Evolutionary conservation across 208 protist genomes (phyloP), one percentile per base, ranked within the genome.

Genomic region (Leishmania major): DNA sequence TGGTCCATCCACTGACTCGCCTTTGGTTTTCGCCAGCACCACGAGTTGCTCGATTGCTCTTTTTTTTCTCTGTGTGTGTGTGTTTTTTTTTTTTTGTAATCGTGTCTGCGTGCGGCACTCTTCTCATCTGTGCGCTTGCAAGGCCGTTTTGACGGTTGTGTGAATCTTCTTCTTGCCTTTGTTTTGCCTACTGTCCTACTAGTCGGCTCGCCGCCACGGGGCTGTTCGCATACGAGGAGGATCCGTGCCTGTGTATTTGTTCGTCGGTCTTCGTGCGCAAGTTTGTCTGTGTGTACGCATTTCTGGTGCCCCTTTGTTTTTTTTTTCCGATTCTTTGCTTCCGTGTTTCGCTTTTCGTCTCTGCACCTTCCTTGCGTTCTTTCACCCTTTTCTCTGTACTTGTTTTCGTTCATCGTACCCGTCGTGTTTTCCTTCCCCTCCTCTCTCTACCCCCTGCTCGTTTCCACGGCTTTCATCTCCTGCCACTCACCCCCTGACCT

Each of bases 281-380:
- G 35, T 37, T 28, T 69, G 64, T 69, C 31, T 69, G 64, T 69
- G 7, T 69, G 59, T 64, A 13, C 28, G 59, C 59, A 1, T 64
- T 64, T 64, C 8, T 31, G 13, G 62, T 31, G 28, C 31, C 49
- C 37, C 19, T 71, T 59, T n/a, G n/a, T n/a, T 76, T 80, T 74
- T 83, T 47, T 86, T 74, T 17, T 76, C 51, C 82, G n/a, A 62
- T 79, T 51, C 55, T 57, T 74, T n/a, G 47, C 49, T 59, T 35
- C 43, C 57, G 28, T 17, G 1, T 59, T 31, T 43, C 8, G 45
- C 45, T 66, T 71, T 17, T 66, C 43, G 75, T 79, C 74, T 78
- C 67, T 74, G 75, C 75, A 66, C 79, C 71, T 82, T 79, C 72
- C 22, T 13, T 49, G 45, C 45, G 0, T 13, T 55, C 51, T 55